Conservation (phyloP, 768 basidiomycete species). For the Lactarius psammicola region DNA sequence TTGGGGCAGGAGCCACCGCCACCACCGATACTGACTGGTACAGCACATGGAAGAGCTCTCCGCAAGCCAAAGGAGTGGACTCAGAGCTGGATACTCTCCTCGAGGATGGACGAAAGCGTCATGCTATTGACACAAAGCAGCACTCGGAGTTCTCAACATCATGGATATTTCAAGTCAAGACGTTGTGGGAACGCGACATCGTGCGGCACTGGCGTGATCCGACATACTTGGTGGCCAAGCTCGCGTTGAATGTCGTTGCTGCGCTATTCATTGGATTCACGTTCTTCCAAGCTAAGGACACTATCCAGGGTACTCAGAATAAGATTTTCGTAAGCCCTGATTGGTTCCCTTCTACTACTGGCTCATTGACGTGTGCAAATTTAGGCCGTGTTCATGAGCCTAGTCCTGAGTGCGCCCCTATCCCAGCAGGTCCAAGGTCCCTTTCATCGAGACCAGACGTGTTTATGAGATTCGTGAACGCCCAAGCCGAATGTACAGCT, state of each 20-base stretch:
- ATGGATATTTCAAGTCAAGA: constrained; percentile 40
- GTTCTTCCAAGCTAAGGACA: constrained; percentile 40
- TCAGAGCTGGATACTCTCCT: constrained; percentile 44
- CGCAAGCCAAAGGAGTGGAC: constrained; percentile 43
- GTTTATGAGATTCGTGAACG: constrained; percentile 45
- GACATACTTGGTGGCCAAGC: constrained; percentile 42
- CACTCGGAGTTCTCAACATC: constrained; percentile 40
- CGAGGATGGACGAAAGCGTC: constrained; percentile 35
- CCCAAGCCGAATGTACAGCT: constrained; percentile 44
- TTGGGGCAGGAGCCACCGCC: constrained; percentile 76
- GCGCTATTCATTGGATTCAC: constrained; percentile 46
- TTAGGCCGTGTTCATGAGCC: constrained; percentile 40
- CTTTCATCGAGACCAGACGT: constrained; percentile 40
- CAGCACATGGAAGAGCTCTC: constrained; percentile 76
- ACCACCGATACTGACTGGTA: constrained; percentile 82
- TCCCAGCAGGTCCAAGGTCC: constrained; percentile 44
- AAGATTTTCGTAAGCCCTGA: constrained; percentile 42
- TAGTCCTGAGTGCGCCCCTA: constrained; percentile 38
- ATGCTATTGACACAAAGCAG: constrained; percentile 30
- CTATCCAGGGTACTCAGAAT: constrained; percentile 43
- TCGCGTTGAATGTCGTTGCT: constrained; percentile 36
- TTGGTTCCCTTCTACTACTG: background rate
- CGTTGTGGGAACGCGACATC: constrained; percentile 36
- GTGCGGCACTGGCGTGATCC: constrained; percentile 43
- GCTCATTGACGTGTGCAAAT: background rate